Evolutionary conservation across 805 yeast species (phyloP), one percentile per base, ranked within the genome.

Genomic region (Metschnikowia continentalis): DNA sequence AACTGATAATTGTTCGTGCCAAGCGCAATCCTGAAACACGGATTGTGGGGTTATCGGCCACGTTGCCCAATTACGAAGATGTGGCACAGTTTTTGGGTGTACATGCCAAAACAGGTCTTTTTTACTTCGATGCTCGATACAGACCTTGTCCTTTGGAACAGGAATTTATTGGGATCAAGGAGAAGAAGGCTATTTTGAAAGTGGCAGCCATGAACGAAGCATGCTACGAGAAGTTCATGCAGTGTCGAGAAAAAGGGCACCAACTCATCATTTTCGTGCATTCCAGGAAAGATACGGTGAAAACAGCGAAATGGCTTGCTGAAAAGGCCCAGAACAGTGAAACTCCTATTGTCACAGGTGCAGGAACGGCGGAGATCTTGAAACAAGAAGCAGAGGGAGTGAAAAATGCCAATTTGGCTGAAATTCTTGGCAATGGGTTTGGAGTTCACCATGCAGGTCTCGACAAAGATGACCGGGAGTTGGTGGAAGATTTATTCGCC

Each of bases 371-470:
- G 35, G 90, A 85, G 60, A 81, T 88, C 39, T 69, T 90, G 49
- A 71, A 69, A 35, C 74, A 79, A 41, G 96, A 90, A 66, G 72
- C 88, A 0, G 85, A 78, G 45, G 68, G 69, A 19, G 78, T 82
- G 48, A 70, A 73, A 30, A 82, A 82, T 60, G 65, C 73, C 30
- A 80, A 79, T 4, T 63, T 90, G 35, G 78, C 80, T 48, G 82
- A 79, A 17, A 68, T 89, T 1, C 58, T 90, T 1, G 83, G 84
- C 0, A 69, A 76, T 35, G 97, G 97, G 0, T 80, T 90, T 61
- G 97, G 94, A 14, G 78, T 90, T 36, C 97, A 90, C 70, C 97
- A 90, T 75, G 97, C 97, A 35, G 97, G 97, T 35, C 73, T 90
- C 56, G 71, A 81, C 15, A 80, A 82, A 56, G 74, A 73, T 6